Evolutionary conservation across 2,329 filamentous ascomycete genomes (phyloP), one percentile per base, ranked within the genome.

Genomic region (Tolypocladium sp.): DNA sequence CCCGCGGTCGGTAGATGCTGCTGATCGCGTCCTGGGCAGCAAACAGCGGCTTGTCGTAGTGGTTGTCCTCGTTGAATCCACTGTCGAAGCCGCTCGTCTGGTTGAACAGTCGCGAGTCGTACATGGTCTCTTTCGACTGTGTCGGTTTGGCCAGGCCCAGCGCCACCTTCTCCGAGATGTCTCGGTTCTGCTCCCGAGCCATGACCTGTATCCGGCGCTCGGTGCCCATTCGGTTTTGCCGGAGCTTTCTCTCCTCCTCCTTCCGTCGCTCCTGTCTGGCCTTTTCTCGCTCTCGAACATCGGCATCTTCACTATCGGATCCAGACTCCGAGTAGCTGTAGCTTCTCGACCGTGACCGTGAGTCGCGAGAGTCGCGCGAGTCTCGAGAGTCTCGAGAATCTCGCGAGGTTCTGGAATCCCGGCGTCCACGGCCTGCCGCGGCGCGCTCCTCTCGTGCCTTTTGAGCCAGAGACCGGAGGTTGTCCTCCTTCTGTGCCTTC

Each of bases 21-120:
- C 85, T 94, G 67, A 97, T 91, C 10, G 91, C 93, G 70, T 97
- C 93, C 71, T 97, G 92, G 17, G 94, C 93, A 1, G 92, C 92
- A 71, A 99, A 99, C 9, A 99, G 79, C 25, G 94, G 94, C 76
- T 97, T 97, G 73, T 97, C 94, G 76, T 97, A 99, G 0, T 88
- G 86, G 70, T 99, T 94, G 73, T 99, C 94, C 73, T 99, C 94
- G 73, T 99, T 99, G 81, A 97, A 92, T 0, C 93, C 94, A 57
- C 87, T 84, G 66, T 92, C 88, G 71, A 99, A 95, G 0, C 94
- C 94, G 66, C 89, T 92, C 7, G 87, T 89, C 75, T 96, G 91
- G 75, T 97, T 97, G 76, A 99, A 99, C 37, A 99, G 77, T 46
- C 94, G 83, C 2, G 92, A 95, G 76, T 99, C 94, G 77, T 95